A percentile compares a stretch with the other conserved stretches of the same genome.
phyloP scores from a whole-genome alignment of 106 monocot genomes.

The Dendrobium officinale region DNA sequence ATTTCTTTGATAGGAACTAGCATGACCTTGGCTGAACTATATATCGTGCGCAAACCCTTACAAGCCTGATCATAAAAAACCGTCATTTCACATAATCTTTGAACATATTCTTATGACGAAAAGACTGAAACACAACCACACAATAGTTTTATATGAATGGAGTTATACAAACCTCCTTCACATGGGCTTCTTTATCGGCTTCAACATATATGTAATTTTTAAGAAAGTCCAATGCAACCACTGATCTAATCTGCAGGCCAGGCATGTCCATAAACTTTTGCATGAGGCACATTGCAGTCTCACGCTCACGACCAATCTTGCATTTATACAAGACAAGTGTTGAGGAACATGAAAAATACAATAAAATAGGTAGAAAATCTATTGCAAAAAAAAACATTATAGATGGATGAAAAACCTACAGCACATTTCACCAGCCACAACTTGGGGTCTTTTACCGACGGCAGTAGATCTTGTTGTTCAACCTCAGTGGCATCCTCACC shows the following conservation, averaged over 20 bases:
- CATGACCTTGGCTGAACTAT: constrained; percentile 60
- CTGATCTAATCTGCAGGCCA: constrained; percentile 76
- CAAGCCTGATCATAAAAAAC: constrained; percentile 55
- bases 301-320: constrained; percentile 90
- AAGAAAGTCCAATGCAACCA: constrained; percentile 84
- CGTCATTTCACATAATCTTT: constrained; percentile 1
- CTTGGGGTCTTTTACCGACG: constrained; percentile 94
- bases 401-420: constrained; percentile 31
- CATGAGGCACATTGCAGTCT: constrained; percentile 92
- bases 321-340: constrained; percentile 2
- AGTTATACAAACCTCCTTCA: constrained; percentile 62
- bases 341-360: not conserved
- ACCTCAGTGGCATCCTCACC: constrained; percentile 94
- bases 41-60: constrained; percentile 85
- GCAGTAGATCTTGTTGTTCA: constrained; percentile 89
- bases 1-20: constrained; percentile 97
- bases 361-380: not conserved
- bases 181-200: constrained; percentile 98
- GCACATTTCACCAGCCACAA: constrained; percentile 98
- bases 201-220: constrained; percentile 93
- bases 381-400: not conserved
- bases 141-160: not conserved
- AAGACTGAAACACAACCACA: not conserved
- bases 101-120: not conserved
- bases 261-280: constrained; percentile 88